Conservation (phyloP, 2,329 filamentous ascomycete genomes). For the Paracamarosporium sp. region DNA sequence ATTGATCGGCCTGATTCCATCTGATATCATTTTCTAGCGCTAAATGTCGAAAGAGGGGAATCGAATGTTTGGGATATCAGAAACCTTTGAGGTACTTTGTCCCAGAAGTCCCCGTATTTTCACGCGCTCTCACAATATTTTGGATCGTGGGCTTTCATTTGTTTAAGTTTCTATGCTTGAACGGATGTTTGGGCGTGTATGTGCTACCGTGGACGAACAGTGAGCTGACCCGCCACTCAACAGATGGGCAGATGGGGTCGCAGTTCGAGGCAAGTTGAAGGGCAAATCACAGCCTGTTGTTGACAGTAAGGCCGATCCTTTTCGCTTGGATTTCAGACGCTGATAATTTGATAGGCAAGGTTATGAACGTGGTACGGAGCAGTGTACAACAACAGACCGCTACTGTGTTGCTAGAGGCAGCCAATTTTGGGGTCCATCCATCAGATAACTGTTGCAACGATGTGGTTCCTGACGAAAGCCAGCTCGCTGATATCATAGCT, state of each 20-base stretch:
- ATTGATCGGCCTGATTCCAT: neutral
- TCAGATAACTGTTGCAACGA: conserved; percentile 9
- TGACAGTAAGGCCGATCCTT: conserved; percentile 19
- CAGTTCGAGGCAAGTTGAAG: conserved; percentile 33
- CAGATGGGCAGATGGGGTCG: conserved; percentile 44
- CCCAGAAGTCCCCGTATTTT: neutral
- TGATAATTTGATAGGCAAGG: conserved; percentile 15
- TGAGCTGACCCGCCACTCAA: neutral
- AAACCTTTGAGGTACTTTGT: conserved; percentile 21
- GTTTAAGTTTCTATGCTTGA: neutral
- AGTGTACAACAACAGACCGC: conserved; percentile 16
- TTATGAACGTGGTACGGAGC: conserved; percentile 20
- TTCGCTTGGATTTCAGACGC: neutral
- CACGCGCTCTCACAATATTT: neutral
- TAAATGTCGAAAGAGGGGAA: conserved; percentile 44
- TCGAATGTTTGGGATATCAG: conserved; percentile 44
- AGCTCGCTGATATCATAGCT: conserved; percentile 17
- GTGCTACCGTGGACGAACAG: neutral
- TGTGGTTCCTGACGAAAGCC: conserved; percentile 9
- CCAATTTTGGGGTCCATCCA: conserved; percentile 17
- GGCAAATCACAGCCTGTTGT: conserved; percentile 31
- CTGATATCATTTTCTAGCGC: conserved; percentile 16
- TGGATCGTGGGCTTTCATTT: no score
- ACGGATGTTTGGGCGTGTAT: neutral
- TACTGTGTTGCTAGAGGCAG: conserved; percentile 21